Conservation (phyloP, 345 rosid species). For the Eucalyptus rudis region DNA sequence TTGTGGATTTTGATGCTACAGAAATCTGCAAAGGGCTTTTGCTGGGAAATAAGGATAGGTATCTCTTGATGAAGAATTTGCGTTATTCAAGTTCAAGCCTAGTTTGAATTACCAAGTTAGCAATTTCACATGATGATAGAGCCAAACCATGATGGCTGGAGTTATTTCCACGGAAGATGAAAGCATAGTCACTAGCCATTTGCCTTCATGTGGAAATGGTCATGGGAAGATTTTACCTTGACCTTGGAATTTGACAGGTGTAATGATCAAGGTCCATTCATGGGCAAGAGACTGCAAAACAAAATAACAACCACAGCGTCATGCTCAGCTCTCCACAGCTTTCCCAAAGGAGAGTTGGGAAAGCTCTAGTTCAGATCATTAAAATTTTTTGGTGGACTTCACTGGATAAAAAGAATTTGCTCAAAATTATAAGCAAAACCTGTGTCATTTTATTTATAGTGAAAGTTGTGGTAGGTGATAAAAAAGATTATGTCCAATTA, state of each 20-base stretch:
- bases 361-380: neutral
- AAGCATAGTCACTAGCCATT: neutral
- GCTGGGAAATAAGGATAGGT: neutral
- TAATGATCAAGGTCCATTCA: neutral
- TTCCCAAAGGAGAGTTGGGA: neutral
- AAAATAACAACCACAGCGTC: neutral
- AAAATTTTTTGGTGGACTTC: neutral
- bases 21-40: neutral
- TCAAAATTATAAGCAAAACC: neutral
- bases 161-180: neutral
- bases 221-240: neutral
- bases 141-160: neutral
- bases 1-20: neutral
- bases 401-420: neutral
- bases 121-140: neutral
- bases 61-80: neutral
- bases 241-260: neutral
- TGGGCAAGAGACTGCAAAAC: neutral
- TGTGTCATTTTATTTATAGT: neutral
- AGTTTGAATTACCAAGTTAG: neutral
- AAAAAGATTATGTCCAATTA: neutral
- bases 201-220: neutral
- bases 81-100: neutral
- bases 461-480: neutral
- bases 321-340: neutral